Evolutionary conservation across 2,329 filamentous ascomycete genomes (phyloP).

Genomic region (Fulvia fulva): DNA sequence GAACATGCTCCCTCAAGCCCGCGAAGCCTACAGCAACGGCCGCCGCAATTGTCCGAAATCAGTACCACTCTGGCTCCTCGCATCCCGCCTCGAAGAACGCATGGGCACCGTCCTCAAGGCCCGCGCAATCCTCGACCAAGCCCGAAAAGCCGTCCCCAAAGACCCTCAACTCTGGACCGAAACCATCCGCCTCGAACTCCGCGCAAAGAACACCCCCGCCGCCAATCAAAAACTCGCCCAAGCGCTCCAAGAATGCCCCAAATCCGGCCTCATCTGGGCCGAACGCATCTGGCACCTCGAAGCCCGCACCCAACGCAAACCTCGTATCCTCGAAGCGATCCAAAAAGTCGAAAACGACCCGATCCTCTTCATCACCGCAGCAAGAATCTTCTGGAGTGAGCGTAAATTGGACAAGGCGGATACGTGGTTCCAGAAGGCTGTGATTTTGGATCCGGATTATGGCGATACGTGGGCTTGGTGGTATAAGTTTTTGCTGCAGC

Average conservation of each 20-base stretch:
- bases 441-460: conserved; percentile 77
- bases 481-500: conserved; percentile 85
- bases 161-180: conserved; percentile 84
- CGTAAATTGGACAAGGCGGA: conserved; percentile 88
- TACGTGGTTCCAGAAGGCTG: conserved; percentile 95
- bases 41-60: conserved; percentile 82
- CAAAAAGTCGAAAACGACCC: conserved; percentile 95
- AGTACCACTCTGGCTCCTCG: conserved; percentile 84
- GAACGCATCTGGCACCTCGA: conserved; percentile 97
- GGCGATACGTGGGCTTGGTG: conserved; percentile 99
- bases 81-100: conserved; percentile 81
- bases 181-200: conserved; percentile 86
- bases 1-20: conserved; percentile 73
- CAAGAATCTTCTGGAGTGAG: conserved; percentile 94
- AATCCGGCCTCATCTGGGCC: conserved; percentile 81
- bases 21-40: conserved; percentile 84
- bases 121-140: conserved; percentile 87
- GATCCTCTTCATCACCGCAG: conserved; percentile 82
- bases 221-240: conserved; percentile 91
- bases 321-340: conserved; percentile 86
- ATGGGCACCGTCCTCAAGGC: conserved; percentile 83
- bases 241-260: conserved; percentile 85
- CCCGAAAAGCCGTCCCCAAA: conserved; percentile 81
- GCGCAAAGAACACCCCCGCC: conserved; percentile 75
- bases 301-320: conserved; percentile 84